phyloP scores from a whole-genome alignment of 495 filamentous ascomycete genomes.

The Talaromyces stipitatus region DNA sequence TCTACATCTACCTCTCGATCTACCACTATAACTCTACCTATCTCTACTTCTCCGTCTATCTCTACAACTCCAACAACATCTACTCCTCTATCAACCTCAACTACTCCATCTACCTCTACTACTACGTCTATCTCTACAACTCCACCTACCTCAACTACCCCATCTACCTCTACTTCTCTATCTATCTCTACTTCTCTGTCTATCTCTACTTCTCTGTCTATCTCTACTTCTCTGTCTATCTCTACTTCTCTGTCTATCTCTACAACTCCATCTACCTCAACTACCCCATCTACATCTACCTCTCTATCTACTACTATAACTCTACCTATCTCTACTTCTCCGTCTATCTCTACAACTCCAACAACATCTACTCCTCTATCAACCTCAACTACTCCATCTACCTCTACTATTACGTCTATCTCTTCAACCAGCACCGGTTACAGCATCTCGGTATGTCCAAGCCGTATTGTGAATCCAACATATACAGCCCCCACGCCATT shows the following conservation, averaged over 20 bases:
- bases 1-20: too few species aligned
- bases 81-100: background rate
- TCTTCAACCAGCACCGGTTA: conserved; percentile 11
- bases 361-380: background rate
- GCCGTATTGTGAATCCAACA: conserved; percentile 21
- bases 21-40: too few species aligned
- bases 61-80: conserved; percentile 5
- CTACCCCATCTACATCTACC: too few species aligned
- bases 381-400: background rate
- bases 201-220: too few species aligned
- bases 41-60: background rate
- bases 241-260: too few species aligned
- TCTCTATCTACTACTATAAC: too few species aligned
- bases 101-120: background rate
- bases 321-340: too few species aligned
- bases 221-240: too few species aligned
- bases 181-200: too few species aligned
- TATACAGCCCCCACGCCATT: conserved; percentile 19
- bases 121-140: conserved; percentile 8
- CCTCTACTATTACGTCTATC: background rate
- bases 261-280: too few species aligned
- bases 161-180: too few species aligned
- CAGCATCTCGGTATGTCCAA: conserved; percentile 25
- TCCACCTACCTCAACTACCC: too few species aligned
- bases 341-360: conserved; percentile 9